Percentiles rank a stretch among this genome's conserved stretches.
Evolutionary conservation across 148 eudicot species (phyloP).

Genomic region (Spergularia marina): DNA sequence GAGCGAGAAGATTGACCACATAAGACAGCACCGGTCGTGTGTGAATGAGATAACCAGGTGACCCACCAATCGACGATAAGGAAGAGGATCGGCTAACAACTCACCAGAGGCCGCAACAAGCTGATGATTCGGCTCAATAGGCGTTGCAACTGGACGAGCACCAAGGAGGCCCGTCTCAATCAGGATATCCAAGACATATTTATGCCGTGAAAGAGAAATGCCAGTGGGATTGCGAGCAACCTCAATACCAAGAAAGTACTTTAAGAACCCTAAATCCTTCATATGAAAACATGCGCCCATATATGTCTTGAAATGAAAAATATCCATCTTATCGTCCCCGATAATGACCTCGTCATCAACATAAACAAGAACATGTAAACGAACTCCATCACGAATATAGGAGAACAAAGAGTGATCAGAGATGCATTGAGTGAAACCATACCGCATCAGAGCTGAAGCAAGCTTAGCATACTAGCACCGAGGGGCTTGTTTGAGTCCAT

Average conservation of each 20-base stretch:
- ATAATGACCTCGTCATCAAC: constrained; percentile 17
- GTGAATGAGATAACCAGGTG: background rate
- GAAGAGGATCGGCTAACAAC: background rate
- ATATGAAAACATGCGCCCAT: background rate
- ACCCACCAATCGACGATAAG: background rate
- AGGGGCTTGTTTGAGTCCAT: constrained; percentile 16
- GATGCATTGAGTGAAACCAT: background rate
- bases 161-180: background rate
- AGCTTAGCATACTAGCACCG: constrained; percentile 6
- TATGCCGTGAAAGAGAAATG: background rate
- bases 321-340: background rate
- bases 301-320: background rate
- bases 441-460: background rate
- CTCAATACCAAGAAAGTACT: constrained; percentile 16
- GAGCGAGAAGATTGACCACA: background rate
- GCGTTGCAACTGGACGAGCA: background rate
- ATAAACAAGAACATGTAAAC: background rate
- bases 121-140: background rate
- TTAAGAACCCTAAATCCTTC: constrained; percentile 16
- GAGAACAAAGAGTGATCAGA: constrained; percentile 8
- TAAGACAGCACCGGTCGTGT: background rate
- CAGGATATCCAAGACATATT: constrained; percentile 3
- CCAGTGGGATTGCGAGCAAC: background rate
- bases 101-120: background rate
- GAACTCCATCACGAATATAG: too few relatives aligned